phyloP scores from a whole-genome alignment of 1,284 basidiomycete genomes.

The Tylopilus orsonianus region DNA sequence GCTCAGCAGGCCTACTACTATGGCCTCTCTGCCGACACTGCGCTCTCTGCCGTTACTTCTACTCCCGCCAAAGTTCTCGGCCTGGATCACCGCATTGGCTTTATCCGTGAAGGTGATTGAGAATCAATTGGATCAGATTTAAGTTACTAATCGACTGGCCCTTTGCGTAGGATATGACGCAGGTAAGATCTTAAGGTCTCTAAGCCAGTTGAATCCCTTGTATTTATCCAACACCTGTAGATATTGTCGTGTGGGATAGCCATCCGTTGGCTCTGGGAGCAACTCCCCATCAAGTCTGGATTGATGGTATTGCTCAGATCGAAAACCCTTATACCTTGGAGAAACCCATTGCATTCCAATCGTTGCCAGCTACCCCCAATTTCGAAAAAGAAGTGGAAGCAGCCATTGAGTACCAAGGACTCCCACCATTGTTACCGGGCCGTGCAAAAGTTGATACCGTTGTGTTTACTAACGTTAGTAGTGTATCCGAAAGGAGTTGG shows the following conservation, averaged over 20 bases:
- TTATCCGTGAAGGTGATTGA: constrained; percentile 56
- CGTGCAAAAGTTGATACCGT: constrained; percentile 40
- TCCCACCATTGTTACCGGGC: constrained; percentile 56
- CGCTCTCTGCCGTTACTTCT: constrained; percentile 74
- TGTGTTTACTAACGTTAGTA: constrained; percentile 59
- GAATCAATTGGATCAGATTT: constrained; percentile 20
- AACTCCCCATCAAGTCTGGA: constrained; percentile 72
- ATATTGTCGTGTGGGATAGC: constrained; percentile 70
- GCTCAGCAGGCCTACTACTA: constrained; percentile 88
- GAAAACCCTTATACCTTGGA: constrained; percentile 39
- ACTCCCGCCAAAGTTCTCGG: constrained; percentile 79
- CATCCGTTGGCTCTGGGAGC: constrained; percentile 76
- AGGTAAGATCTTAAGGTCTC: constrained; percentile 35
- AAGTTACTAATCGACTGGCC: neutral
- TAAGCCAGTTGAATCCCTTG: neutral
- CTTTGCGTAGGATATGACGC: constrained; percentile 44
- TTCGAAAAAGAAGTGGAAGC: constrained; percentile 55
- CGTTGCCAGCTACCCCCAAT: constrained; percentile 53
- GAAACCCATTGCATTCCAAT: constrained; percentile 51
- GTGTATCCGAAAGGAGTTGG: constrained; percentile 42
- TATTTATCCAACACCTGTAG: constrained; percentile 24
- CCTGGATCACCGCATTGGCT: constrained; percentile 80
- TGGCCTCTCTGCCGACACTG: constrained; percentile 57
- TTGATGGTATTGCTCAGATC: constrained; percentile 69
- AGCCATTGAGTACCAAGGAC: constrained; percentile 61